Conservation (phyloP, 306 rosid species). For the Fagus sylvatica region DNA sequence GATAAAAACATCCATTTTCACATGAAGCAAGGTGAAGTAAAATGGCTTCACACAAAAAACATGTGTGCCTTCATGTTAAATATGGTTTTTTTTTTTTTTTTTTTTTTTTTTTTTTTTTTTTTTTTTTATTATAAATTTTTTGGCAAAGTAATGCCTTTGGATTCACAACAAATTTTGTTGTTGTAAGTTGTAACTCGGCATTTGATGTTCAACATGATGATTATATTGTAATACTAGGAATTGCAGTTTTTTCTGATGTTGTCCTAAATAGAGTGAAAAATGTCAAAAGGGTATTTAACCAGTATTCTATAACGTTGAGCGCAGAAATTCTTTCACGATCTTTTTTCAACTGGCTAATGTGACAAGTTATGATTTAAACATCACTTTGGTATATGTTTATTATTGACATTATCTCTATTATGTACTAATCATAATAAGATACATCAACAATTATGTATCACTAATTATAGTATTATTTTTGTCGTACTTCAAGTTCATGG, state of each 20-base stretch:
- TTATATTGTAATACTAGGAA: background rate
- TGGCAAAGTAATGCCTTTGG: background rate
- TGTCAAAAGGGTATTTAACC: background rate
- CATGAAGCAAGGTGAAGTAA: background rate
- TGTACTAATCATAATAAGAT: no score
- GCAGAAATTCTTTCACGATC: no score
- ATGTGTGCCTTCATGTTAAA: background rate
- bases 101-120: conserved; percentile 14
- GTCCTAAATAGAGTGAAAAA: background rate
- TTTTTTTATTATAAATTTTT: background rate
- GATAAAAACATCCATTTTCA: background rate
- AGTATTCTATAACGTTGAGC: background rate
- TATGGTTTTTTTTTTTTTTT: conserved; percentile 12
- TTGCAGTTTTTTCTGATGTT: background rate
- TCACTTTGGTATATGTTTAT: no score
- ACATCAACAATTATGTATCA: no score
- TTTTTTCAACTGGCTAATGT: background rate
- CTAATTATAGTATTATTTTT: no score
- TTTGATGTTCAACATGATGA: conserved; percentile 14
- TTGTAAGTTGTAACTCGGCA: conserved; percentile 1
- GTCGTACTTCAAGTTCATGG: no score
- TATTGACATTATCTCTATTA: no score
- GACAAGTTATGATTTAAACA: no score
- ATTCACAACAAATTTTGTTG: conserved; percentile 15
- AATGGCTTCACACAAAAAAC: background rate